Conservation (phyloP, 352 stramenopile species). For the Phytophthora uliginosa region DNA sequence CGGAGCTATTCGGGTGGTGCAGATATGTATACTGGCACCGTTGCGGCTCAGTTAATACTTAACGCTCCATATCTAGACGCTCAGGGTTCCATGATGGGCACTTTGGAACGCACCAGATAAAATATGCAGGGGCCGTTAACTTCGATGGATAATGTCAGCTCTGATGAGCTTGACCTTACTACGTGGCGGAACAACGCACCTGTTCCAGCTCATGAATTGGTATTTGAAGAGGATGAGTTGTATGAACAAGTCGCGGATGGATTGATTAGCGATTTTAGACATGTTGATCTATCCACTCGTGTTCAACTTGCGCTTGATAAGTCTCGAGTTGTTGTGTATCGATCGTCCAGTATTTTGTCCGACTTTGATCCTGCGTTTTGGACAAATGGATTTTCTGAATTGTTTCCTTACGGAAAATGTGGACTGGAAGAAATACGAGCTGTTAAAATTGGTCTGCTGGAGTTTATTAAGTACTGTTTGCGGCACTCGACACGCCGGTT, state of each 20-base stretch:
- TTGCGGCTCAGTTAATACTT: no score
- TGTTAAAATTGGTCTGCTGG: slow-evolving; percentile 9
- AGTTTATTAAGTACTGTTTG: slow-evolving; percentile 11
- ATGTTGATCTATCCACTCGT: neutral
- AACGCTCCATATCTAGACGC: no score
- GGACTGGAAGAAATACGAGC: slow-evolving; percentile 17
- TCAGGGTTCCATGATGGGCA: no score
- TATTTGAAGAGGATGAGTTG: neutral
- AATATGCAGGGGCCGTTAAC: no score
- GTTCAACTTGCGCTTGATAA: neutral
- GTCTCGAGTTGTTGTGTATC: slow-evolving; percentile 4
- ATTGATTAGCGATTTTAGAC: neutral
- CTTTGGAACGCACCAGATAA: no score
- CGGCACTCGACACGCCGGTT: neutral
- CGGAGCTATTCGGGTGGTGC: no score
- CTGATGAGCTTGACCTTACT: neutral
- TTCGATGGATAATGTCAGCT: no score
- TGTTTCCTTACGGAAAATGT: slow-evolving; percentile 33
- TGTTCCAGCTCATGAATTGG: neutral
- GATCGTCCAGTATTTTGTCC: slow-evolving; percentile 29
- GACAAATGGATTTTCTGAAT: neutral
- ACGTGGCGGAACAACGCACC: slow-evolving; percentile 5
- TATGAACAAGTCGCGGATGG: neutral
- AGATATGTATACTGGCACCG: no score
- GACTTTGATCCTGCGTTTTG: slow-evolving; percentile 34